Conservation (phyloP, 2,329 filamentous ascomycete genomes). For the Monosporascus ibericus region DNA sequence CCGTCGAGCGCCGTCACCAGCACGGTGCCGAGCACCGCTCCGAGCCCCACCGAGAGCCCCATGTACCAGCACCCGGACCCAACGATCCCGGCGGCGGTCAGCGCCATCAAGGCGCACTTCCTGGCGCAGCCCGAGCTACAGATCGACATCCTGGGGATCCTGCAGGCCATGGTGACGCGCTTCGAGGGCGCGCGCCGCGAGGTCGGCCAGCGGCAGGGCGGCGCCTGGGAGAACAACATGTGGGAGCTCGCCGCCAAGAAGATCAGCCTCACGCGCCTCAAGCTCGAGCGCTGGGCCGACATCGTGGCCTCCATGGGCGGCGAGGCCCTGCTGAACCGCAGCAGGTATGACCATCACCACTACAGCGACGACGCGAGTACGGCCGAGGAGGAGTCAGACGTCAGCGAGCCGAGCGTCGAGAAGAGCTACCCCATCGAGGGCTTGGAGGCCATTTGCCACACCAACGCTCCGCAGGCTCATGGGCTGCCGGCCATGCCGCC, state of each 20-base stretch:
- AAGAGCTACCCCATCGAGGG: constrained; percentile 6
- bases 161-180: constrained; percentile 33
- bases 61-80: constrained; percentile 28
- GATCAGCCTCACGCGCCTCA: constrained; percentile 38
- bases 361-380: background rate
- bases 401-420: constrained; percentile 1
- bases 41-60: constrained; percentile 1
- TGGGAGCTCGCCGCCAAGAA: constrained; percentile 45
- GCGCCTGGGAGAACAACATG: constrained; percentile 35
- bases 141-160: constrained; percentile 37
- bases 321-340: constrained; percentile 17
- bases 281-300: constrained; percentile 42
- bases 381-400: constrained; percentile 1
- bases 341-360: background rate
- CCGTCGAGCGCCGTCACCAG: constrained; percentile 5
- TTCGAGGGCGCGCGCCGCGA: constrained; percentile 35
- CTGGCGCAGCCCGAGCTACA: constrained; percentile 37
- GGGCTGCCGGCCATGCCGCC: background rate
- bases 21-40: background rate
- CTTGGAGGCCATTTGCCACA: background rate
- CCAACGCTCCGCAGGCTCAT: background rate
- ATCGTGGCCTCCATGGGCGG: constrained; percentile 30
- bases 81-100: constrained; percentile 33
- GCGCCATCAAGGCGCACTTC: constrained; percentile 34
- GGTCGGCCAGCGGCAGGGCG: constrained; percentile 19